phyloP scores from a whole-genome alignment of 305 asterid genomes.

The Solanum hybrid region DNA sequence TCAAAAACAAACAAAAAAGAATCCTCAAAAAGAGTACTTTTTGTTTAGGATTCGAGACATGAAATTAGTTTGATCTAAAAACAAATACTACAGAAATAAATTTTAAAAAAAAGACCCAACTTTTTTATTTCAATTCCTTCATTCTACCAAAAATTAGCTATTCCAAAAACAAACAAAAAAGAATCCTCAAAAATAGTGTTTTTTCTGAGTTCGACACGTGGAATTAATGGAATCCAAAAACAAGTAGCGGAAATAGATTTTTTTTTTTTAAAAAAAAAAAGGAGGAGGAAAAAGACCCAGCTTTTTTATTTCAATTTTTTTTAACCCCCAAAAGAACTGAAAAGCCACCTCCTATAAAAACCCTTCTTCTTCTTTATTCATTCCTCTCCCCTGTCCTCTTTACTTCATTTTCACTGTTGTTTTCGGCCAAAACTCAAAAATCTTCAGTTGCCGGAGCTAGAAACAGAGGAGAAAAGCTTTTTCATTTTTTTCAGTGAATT shows the following conservation, averaged over 20 bases:
- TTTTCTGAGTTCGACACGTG: not conserved
- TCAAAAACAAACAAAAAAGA: no score
- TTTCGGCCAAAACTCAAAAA: not conserved
- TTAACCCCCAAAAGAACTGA: not conserved
- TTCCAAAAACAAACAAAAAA: no score
- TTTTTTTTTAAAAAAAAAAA: no score
- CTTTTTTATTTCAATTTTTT: not conserved
- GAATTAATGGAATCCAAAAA: no score
- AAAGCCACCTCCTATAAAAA: conserved; percentile 5
- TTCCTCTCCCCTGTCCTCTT: not conserved
- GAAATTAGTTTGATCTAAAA: no score
- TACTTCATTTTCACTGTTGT: not conserved
- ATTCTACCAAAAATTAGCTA: no score
- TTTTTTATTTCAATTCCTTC: not conserved
- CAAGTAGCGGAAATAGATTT: no score
- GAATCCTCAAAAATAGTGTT: not conserved
- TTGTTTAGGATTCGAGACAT: no score
- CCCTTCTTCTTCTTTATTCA: not conserved
- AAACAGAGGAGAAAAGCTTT: not conserved
- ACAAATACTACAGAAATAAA: no score
- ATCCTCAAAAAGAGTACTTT: no score
- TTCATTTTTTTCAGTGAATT: not conserved
- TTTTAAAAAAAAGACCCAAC: no score
- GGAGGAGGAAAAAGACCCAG: not conserved
- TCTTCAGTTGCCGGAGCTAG: not conserved